phyloP scores from a whole-genome alignment of 2,329 filamentous ascomycete genomes.

The Rhinocladiella similis region DNA sequence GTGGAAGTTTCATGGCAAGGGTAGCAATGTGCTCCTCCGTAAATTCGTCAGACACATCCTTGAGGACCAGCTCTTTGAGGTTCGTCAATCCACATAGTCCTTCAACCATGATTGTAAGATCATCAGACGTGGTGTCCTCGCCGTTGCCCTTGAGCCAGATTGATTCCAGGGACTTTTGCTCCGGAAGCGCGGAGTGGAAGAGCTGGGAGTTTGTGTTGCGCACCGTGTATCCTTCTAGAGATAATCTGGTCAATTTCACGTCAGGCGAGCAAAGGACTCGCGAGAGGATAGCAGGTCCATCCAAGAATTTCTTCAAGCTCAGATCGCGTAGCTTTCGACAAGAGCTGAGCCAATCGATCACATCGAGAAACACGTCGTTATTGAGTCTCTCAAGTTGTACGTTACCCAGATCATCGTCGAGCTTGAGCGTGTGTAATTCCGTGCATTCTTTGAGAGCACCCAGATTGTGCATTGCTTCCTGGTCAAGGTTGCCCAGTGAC shows the following conservation, averaged over 20 bases:
- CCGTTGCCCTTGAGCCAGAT: constrained; percentile 36
- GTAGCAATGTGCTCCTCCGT: constrained; percentile 33
- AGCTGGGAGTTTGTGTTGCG: constrained; percentile 20
- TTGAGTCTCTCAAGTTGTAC: constrained; percentile 53
- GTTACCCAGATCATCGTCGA: constrained; percentile 47
- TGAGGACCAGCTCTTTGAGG: constrained; percentile 36
- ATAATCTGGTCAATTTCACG: constrained; percentile 33
- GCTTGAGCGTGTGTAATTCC: constrained; percentile 48
- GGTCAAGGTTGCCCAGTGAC: constrained; percentile 50
- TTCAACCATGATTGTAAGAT: constrained; percentile 35
- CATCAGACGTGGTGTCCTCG: constrained; percentile 28
- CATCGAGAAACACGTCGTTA: constrained; percentile 53
- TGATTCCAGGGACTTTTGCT: constrained; percentile 32
- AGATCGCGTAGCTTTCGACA: constrained; percentile 55
- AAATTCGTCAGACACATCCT: constrained; percentile 38
- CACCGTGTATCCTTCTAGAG: constrained; percentile 34
- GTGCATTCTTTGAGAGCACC: constrained; percentile 51
- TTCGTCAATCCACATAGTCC: constrained; percentile 32
- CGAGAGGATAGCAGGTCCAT: constrained; percentile 44
- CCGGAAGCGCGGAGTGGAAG: constrained; percentile 34
- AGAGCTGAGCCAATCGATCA: constrained; percentile 56
- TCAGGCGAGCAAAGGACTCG: constrained; percentile 31
- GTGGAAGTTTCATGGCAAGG: constrained; percentile 33
- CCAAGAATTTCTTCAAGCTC: constrained; percentile 52
- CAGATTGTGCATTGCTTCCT: constrained; percentile 51